Evolutionary conservation across 2,329 filamentous ascomycete genomes (phyloP).

Genomic region (Chaetothyriales sp.): DNA sequence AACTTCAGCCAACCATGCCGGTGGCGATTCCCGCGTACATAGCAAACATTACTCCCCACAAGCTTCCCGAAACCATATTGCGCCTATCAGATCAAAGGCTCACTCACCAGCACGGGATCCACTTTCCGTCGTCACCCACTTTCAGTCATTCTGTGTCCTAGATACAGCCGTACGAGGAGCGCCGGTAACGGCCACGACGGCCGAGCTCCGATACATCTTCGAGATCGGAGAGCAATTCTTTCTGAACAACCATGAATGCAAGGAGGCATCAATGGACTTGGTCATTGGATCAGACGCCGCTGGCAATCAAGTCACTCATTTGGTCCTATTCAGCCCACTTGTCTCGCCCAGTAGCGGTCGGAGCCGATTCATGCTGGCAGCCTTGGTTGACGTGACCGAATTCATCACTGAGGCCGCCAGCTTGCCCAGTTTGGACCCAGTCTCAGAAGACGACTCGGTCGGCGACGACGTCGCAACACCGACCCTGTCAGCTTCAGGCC

Average conservation of each 20-base stretch:
- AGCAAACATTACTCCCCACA: background rate
- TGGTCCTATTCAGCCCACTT: slow-evolving; percentile 19
- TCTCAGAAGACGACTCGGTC: slow-evolving; percentile 4
- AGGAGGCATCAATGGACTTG: slow-evolving; percentile 16
- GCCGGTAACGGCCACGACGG: slow-evolving; percentile 17
- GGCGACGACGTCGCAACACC: slow-evolving; percentile 5
- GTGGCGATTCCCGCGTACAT: background rate
- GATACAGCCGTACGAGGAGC: slow-evolving; percentile 13
- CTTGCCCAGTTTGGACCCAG: slow-evolving; percentile 15
- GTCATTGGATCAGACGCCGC: slow-evolving; percentile 16
- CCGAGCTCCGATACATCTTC: slow-evolving; percentile 17
- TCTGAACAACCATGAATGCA: slow-evolving; percentile 14
- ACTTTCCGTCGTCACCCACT: slow-evolving; percentile 16
- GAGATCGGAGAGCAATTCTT: slow-evolving; percentile 18
- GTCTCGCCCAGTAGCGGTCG: slow-evolving; percentile 15
- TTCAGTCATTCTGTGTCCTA: slow-evolving; percentile 20
- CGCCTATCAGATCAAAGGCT: background rate
- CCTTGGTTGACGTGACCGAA: slow-evolving; percentile 20
- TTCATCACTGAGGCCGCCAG: slow-evolving; percentile 19
- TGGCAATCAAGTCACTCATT: slow-evolving; percentile 18
- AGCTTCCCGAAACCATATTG: background rate
- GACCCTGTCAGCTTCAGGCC: background rate
- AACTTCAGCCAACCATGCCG: background rate
- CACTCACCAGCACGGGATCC: background rate
- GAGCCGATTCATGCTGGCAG: slow-evolving; percentile 16